Conservation (phyloP, 768 basidiomycete species). For the Xanthoconium stramineum region DNA sequence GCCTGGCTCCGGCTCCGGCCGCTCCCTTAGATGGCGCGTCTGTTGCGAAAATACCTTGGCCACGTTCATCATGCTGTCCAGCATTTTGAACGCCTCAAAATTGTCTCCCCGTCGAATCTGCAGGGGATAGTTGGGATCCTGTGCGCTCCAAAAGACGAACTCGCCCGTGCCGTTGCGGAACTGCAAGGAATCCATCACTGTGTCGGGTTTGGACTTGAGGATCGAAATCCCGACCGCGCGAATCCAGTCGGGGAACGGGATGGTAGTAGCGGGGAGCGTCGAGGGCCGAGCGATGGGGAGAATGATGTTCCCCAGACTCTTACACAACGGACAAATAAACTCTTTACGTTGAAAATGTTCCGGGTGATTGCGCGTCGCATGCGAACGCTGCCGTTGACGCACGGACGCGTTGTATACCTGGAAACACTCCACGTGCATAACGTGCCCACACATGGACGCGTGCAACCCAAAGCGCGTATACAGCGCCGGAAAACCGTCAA, state of each 20-base stretch:
- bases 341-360: constrained; percentile 93
- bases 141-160: constrained; percentile 85
- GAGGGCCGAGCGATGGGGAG: constrained; percentile 70
- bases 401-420: constrained; percentile 85
- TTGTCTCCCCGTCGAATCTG: constrained; percentile 53
- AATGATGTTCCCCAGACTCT: constrained; percentile 92
- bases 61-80: constrained; percentile 81
- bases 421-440: constrained; percentile 97
- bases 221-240: constrained; percentile 86
- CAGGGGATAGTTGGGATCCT: constrained; percentile 66
- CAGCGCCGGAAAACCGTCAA: constrained; percentile 69
- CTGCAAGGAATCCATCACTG: constrained; percentile 66
- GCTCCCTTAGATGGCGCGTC: constrained; percentile 75
- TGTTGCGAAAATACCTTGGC: constrained; percentile 81
- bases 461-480: constrained; percentile 84
- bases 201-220: constrained; percentile 77
- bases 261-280: constrained; percentile 41
- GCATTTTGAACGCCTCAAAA: constrained; percentile 70
- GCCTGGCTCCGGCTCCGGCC: constrained; percentile 64
- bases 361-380: constrained; percentile 90
- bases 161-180: constrained; percentile 81
- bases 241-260: constrained; percentile 86
- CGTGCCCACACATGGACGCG: constrained; percentile 87
- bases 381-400: constrained; percentile 80
- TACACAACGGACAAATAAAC: constrained; percentile 96